phyloP scores from a whole-genome alignment of 2,329 filamentous ascomycete species.

The Claviceps digitariae region DNA sequence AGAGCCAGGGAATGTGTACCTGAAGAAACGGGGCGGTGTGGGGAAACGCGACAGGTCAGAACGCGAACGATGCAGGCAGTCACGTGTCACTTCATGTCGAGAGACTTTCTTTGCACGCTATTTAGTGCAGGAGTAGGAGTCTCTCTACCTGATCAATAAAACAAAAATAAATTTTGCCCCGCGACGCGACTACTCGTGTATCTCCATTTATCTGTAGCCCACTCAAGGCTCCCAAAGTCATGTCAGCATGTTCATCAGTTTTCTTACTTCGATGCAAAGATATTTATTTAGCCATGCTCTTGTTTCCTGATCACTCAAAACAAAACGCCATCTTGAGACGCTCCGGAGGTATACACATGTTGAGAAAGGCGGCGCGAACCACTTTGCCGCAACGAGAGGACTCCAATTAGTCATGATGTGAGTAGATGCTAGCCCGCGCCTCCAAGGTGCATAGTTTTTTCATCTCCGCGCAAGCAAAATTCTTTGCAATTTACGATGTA shows the following conservation, averaged over 20 bases:
- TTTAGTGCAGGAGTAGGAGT: not conserved
- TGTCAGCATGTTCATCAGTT: not conserved
- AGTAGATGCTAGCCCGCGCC: slow-evolving; percentile 10
- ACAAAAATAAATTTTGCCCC: not conserved
- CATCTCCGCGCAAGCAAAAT: slow-evolving; percentile 4
- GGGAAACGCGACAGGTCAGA: slow-evolving; percentile 3
- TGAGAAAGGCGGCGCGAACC: not conserved
- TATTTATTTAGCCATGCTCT: not conserved
- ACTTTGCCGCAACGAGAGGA: not conserved
- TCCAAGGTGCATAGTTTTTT: slow-evolving; percentile 8
- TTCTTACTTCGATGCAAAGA: not conserved
- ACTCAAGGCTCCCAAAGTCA: not conserved
- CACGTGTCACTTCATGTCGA: slow-evolving; percentile 15
- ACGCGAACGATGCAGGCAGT: slow-evolving; percentile 25
- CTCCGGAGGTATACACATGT: not conserved
- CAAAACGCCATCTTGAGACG: not conserved
- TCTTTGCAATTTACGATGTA: not conserved
- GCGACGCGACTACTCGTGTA: not conserved
- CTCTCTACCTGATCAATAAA: not conserved
- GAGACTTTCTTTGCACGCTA: not conserved
- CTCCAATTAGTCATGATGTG: not conserved
- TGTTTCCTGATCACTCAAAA: not conserved
- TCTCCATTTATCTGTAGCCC: not conserved
- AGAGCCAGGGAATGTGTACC: slow-evolving; percentile 7
- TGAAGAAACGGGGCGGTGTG: not conserved